Evolutionary conservation across 1,284 basidiomycete genomes (phyloP), one percentile per base, ranked within the genome.

Genomic region (Neonothopanus nambi): DNA sequence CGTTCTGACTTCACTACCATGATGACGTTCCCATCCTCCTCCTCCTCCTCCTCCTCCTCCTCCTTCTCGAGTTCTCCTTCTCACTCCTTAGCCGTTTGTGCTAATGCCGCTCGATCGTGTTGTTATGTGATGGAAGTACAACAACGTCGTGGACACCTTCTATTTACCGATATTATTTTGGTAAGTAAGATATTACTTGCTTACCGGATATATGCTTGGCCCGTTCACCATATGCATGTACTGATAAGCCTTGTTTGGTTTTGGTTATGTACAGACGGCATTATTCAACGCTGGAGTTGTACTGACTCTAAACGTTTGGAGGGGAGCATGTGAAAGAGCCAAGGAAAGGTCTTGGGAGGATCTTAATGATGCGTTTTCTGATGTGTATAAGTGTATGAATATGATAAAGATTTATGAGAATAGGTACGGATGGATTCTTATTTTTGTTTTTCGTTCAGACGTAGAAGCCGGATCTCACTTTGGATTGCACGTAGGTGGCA

Each of bases 331-430:
- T 3, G 39, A 75, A 6, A 77, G 74, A 9, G 48, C 40, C 15
- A 44, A 13, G 3, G 39, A 75, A 6, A 77, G 74, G 9, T 28
- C 41, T 15, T 18, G 20, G 11, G 17, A 35, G 15, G 77, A 84
- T 55, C 68, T 76, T 15, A 68, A 74, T 42, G 72, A 75, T 49
- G 78, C 82, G 52, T 72, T 85, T 66, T 67, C 70, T 41, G 84
- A 87, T 60, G 80, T 87, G 44, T 71, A 79, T 55, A 78, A 77
- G 57, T 85, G 84, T 59, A 76, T 87, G 63, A 70, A 75, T 18
- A 75, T 78, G 33, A 69, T 86, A 23, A 72, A 74, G 43, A 63
- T 69, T n/a, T 70, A 76, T 37, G 82, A 85, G 59, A 63, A 71
- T 24, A 68, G 71, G 63, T 81, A 49, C 37, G 55, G 51, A 6